These are phyloP conservation scores for Tothia fuscella DNA, from an alignment of 2,329 filamentous ascomycete genomes.

Conservation along the genomic window DNA sequence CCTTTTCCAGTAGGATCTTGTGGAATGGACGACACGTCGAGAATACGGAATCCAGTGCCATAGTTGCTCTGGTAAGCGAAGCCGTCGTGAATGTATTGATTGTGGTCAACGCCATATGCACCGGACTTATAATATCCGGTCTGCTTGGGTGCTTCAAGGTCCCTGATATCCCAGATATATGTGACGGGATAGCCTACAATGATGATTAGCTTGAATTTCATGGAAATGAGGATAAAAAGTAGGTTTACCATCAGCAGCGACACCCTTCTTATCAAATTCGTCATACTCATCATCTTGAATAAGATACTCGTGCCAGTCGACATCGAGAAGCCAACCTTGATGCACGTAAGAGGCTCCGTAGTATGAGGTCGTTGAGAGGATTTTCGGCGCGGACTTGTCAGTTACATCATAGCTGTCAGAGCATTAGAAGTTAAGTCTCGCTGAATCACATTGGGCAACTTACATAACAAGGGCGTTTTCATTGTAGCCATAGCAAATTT, in stretches of 20 bases:
- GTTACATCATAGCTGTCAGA: slow-evolving; percentile 36
- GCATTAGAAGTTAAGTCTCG: no score
- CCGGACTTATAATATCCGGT: slow-evolving; percentile 33
- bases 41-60: slow-evolving; percentile 32
- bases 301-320: slow-evolving; percentile 32
- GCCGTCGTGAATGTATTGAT: slow-evolving; percentile 36
- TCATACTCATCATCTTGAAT: slow-evolving; percentile 42
- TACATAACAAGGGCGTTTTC: slow-evolving; percentile 40
- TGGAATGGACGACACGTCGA: slow-evolving; percentile 21
- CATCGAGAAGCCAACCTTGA: slow-evolving; percentile 42
- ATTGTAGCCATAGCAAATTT: slow-evolving; percentile 48
- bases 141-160: slow-evolving; percentile 30
- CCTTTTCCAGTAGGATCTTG: slow-evolving; percentile 19
- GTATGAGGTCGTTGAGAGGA: slow-evolving; percentile 44
- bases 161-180: slow-evolving; percentile 37
- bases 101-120: slow-evolving; percentile 35
- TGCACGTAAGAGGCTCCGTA: slow-evolving; percentile 48
- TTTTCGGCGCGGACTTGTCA: slow-evolving; percentile 32
- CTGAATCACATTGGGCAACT: no score
- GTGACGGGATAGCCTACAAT: slow-evolving; percentile 37
- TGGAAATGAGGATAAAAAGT: no score
- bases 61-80: slow-evolving; percentile 40
- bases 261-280: slow-evolving; percentile 29
- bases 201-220: no score
- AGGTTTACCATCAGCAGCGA: slow-evolving; percentile 32